Conservation (phyloP, 2,329 filamentous ascomycete genomes). For the Gnomoniopsis sp. region DNA sequence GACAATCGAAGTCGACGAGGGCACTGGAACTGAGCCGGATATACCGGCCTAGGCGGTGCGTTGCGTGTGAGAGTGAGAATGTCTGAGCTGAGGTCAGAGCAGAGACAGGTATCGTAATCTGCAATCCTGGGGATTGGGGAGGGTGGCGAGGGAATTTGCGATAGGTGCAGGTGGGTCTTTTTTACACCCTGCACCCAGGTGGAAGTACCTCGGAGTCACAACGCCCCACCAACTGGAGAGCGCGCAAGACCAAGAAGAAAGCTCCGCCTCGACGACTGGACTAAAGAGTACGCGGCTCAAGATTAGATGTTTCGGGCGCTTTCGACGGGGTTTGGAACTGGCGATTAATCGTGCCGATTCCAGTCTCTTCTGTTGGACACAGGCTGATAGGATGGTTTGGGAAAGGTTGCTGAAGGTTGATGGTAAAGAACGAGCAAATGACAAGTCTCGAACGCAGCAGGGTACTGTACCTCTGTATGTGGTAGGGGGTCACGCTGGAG, state of each 20-base stretch:
- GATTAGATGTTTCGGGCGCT: not conserved
- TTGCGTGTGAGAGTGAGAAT: not conserved
- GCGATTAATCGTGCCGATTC: not conserved
- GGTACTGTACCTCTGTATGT: too few relatives aligned
- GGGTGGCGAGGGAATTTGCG: not conserved
- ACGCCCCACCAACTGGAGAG: not conserved
- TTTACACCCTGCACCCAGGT: not conserved
- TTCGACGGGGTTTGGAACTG: not conserved
- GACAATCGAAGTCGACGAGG: not conserved
- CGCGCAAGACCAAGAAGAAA: not conserved
- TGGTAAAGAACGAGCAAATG: not conserved
- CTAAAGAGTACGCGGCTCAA: not conserved
- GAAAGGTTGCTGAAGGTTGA: not conserved
- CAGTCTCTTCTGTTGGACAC: not conserved
- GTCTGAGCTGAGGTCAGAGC: constrained; percentile 4
- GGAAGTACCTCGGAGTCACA: not conserved
- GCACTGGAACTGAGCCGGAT: not conserved
- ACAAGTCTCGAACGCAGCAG: too few relatives aligned
- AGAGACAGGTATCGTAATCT: constrained; percentile 6
- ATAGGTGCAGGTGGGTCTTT: not conserved
- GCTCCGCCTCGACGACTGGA: not conserved
- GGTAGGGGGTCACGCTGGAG: too few relatives aligned
- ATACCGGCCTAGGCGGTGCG: not conserved
- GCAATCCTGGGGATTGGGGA: not conserved
- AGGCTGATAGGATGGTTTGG: not conserved